These are phyloP conservation scores for Oryza glaberrima DNA, from an alignment of 176 grass and related monocot genomes.

Conservation along the genomic window DNA sequence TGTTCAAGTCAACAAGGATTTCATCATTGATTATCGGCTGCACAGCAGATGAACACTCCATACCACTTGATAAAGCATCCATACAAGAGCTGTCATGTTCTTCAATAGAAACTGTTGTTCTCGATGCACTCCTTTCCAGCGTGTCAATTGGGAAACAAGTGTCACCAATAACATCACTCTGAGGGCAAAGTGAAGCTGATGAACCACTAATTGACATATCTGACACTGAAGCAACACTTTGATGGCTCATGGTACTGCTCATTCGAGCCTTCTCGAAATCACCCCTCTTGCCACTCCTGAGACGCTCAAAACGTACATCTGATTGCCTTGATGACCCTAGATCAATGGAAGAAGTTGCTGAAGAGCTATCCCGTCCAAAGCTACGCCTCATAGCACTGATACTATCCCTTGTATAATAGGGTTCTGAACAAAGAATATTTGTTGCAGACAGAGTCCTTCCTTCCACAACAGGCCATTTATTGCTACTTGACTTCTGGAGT, in stretches of 20 bases:
- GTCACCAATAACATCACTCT: constrained; percentile 56
- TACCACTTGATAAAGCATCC: constrained; percentile 44
- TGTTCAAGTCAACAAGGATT: constrained; percentile 35
- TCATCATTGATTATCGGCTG: constrained; percentile 46
- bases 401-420: constrained; percentile 72
- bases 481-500: constrained; percentile 67
- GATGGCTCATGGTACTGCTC: constrained; percentile 53
- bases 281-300: constrained; percentile 54
- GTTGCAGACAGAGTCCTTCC: constrained; percentile 53
- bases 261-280: constrained; percentile 55
- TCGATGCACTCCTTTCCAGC: constrained; percentile 48
- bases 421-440: constrained; percentile 69
- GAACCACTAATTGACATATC: constrained; percentile 75
- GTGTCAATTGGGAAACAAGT: constrained; percentile 41
- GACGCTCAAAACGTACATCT: constrained; percentile 48
- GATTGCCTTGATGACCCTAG: constrained; percentile 74
- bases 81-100: constrained; percentile 40
- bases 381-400: constrained; percentile 69
- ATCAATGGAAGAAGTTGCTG: constrained; percentile 82
- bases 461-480: constrained; percentile 65
- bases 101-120: constrained; percentile 24
- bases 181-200: constrained; percentile 48
- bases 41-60: constrained; percentile 34
- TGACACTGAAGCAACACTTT: constrained; percentile 73
- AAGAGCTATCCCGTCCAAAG: constrained; percentile 68